Evolutionary conservation across 352 stramenopile genomes (phyloP), one percentile per base, ranked within the genome.

Genomic region (Pythium folliculosum): DNA sequence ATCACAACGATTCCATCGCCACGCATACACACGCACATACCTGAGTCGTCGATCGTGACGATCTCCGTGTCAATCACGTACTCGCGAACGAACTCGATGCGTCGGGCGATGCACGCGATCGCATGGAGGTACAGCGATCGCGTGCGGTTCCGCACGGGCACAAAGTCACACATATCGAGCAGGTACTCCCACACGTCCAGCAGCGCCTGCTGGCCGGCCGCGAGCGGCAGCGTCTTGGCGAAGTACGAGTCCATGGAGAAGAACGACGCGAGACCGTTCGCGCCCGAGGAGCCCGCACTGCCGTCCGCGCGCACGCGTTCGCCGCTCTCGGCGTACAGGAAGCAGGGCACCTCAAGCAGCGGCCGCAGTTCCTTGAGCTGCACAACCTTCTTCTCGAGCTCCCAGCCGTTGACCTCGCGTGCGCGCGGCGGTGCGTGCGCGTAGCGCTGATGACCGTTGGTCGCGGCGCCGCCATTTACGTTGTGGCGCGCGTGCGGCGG

Each of bases 141-240:
- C 38, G 79, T 89, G 54, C 77, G 83, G 48, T 92, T 92, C 19
- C 85, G 83, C 40, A 89, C 75, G 1, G 87, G 82, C 47, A 95
- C 82, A 30, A 82, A 74, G 37, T 95, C 85, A 47, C 84, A 84
- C 81, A 92, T 91, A 65, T 95, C 85, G 73, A 95, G 82, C 30
- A 92, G 67, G 60, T 92, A 94, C 53, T 84, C 79, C 82, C 85
- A 94, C 25, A 94, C 67, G 45, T 93, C 84, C 21, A 95, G 74
- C 60, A 95, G 70, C 52, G 84, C 77, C 1, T 74, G 83, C 66
- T 95, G 87, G 12, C 87, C 87, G 14, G 81, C 72, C 13, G 77
- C 73, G 21, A 95, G 67, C 22, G 85, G 75, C 45, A 95, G 60
- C 53, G 88, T 89, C 69, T 91, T 91, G 69, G 86, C 81, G 70